phyloP scores from a whole-genome alignment of 2,329 filamentous ascomycete genomes.

The Aureobasidium sp. region DNA sequence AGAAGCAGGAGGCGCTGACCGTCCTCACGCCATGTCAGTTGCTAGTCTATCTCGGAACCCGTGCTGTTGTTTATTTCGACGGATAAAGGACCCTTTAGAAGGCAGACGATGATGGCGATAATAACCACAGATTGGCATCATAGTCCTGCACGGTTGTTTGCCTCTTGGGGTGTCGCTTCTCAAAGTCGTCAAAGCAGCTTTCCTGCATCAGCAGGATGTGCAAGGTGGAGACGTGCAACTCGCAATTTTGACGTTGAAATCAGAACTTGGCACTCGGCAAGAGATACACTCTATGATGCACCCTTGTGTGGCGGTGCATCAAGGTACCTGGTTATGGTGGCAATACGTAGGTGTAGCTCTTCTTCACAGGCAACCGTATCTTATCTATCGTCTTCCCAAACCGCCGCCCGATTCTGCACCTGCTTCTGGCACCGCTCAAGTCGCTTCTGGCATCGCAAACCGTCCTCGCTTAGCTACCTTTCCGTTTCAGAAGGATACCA shows the following conservation, averaged over 20 bases:
- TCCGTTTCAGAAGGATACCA: neutral
- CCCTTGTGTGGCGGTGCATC: neutral
- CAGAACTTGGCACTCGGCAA: conserved; percentile 3
- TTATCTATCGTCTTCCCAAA: neutral
- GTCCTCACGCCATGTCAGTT: conserved; percentile 9
- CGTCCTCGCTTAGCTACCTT: neutral
- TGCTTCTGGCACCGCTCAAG: neutral
- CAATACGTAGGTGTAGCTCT: neutral
- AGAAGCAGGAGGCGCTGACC: conserved; percentile 2
- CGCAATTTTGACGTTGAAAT: conserved; percentile 6
- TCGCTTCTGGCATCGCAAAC: neutral
- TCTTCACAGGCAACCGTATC: neutral
- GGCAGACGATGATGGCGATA: neutral
- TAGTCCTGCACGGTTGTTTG: neutral
- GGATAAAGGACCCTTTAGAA: neutral
- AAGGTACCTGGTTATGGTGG: neutral
- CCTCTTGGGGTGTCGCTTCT: neutral
- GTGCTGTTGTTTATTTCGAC: neutral
- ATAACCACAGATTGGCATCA: neutral
- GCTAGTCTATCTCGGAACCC: neutral
- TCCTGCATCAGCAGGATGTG: neutral
- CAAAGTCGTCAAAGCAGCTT: neutral
- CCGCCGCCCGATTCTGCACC: neutral
- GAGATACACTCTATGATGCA: neutral
- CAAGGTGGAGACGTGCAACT: neutral